Conservation (phyloP, 2,329 filamentous ascomycete species). For the Talaromyces sp. region DNA sequence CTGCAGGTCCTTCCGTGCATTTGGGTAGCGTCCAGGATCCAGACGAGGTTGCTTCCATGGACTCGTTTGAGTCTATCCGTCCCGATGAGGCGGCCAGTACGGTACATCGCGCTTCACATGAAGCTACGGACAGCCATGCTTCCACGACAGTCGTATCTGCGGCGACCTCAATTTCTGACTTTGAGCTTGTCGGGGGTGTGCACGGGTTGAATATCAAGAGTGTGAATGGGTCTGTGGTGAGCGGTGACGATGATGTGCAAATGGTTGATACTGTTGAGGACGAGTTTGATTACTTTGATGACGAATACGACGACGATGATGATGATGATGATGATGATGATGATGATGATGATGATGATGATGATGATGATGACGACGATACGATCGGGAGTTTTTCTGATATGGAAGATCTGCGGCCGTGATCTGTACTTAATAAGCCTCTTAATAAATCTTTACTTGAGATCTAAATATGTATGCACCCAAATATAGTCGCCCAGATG, state of each 20-base stretch:
- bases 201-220: conserved; percentile 4
- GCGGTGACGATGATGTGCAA: background rate
- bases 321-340: conserved; percentile 18
- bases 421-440: too few relatives aligned
- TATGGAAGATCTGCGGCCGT: background rate
- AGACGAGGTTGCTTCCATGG: conserved; percentile 24
- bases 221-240: background rate
- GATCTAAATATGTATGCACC: background rate
- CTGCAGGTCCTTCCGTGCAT: conserved; percentile 34
- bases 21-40: conserved; percentile 20
- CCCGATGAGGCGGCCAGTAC: conserved; percentile 32
- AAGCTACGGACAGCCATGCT: conserved; percentile 31
- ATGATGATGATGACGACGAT: conserved; percentile 18
- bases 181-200: conserved; percentile 9
- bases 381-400: conserved; percentile 8
- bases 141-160: conserved; percentile 23
- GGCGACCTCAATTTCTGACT: background rate
- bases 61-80: conserved; percentile 27
- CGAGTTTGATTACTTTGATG: conserved; percentile 13
- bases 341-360: too few relatives aligned
- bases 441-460: background rate
- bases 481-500: background rate
- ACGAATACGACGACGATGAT: conserved; percentile 10
- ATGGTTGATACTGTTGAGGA: background rate
- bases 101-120: conserved; percentile 34